Percentiles rank a stretch among this genome's conserved stretches.
Evolutionary conservation across 495 filamentous ascomycete genomes (phyloP).

Genomic region (Rhizodiscina lignyota): DNA sequence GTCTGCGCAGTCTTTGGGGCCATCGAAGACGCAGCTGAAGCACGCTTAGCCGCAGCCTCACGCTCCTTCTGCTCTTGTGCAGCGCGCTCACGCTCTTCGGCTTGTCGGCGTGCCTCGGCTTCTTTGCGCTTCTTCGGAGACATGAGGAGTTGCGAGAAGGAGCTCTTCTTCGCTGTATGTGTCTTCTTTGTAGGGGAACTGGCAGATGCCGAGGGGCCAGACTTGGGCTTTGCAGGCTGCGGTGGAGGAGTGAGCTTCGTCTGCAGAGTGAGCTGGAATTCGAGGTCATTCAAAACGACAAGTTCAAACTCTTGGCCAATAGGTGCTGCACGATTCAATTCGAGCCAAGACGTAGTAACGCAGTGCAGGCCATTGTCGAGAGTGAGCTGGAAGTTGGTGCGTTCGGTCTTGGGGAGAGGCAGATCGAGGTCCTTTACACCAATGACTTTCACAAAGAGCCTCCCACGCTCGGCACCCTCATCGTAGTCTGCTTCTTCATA

Average conservation of each 20-base stretch:
- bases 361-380: slow-evolving; percentile 96
- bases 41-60: slow-evolving; percentile 47
- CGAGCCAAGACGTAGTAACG: slow-evolving; percentile 89
- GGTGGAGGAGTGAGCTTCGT: slow-evolving; percentile 79
- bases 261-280: slow-evolving; percentile 92
- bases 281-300: slow-evolving; percentile 87
- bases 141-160: slow-evolving; percentile 82
- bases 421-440: slow-evolving; percentile 90
- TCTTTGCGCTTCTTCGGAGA: slow-evolving; percentile 93
- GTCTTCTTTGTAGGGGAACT: slow-evolving; percentile 25
- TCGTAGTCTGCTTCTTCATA: slow-evolving; percentile 33
- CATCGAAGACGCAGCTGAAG: neutral
- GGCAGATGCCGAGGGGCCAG: slow-evolving; percentile 4
- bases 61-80: slow-evolving; percentile 18
- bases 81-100: slow-evolving; percentile 52
- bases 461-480: slow-evolving; percentile 76
- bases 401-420: slow-evolving; percentile 76
- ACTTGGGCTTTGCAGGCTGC: slow-evolving; percentile 21
- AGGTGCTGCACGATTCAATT: slow-evolving; percentile 80
- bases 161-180: slow-evolving; percentile 42
- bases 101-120: slow-evolving; percentile 63
- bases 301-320: slow-evolving; percentile 98
- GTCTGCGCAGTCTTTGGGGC: slow-evolving; percentile 19
- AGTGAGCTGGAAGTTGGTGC: slow-evolving; percentile 82
- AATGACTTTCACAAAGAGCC: slow-evolving; percentile 93